phyloP scores from a whole-genome alignment of 2,329 filamentous ascomycete species.

The Alternaria tenuissima region DNA sequence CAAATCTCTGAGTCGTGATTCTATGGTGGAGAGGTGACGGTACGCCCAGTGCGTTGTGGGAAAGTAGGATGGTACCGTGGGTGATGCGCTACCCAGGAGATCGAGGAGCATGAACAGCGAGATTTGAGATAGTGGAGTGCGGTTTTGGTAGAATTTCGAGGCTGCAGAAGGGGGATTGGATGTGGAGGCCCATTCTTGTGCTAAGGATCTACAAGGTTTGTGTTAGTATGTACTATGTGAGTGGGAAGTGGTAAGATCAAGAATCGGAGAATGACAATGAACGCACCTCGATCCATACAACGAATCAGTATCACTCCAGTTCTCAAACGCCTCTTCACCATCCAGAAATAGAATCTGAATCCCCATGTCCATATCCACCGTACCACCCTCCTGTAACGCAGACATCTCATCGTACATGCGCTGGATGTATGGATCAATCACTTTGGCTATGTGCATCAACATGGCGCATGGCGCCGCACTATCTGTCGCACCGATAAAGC shows the following conservation, averaged over 20 bases:
- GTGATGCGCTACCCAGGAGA: slow-evolving; percentile 75
- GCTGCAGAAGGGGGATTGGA: slow-evolving; percentile 72
- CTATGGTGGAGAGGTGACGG: slow-evolving; percentile 74
- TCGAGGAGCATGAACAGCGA: slow-evolving; percentile 92
- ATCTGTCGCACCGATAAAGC: slow-evolving; percentile 93
- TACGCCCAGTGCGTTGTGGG: slow-evolving; percentile 94
- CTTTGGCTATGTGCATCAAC: slow-evolving; percentile 84
- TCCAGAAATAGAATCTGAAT: slow-evolving; percentile 91
- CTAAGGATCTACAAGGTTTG: slow-evolving; percentile 64
- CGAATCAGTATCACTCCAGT: slow-evolving; percentile 83
- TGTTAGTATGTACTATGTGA: background rate
- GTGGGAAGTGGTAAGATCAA: background rate
- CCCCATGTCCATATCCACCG: slow-evolving; percentile 77
- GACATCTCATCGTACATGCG: slow-evolving; percentile 82
- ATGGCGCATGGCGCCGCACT: slow-evolving; percentile 95
- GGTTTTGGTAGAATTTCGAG: slow-evolving; percentile 64
- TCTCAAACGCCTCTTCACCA: slow-evolving; percentile 89
- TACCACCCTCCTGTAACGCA: slow-evolving; percentile 59
- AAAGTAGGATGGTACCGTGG: slow-evolving; percentile 84
- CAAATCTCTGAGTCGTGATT: slow-evolving; percentile 75
- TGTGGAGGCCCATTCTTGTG: slow-evolving; percentile 79
- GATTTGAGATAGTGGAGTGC: slow-evolving; percentile 78
- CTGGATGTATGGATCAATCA: slow-evolving; percentile 79
- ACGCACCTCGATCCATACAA: slow-evolving; percentile 83
- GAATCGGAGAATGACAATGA: background rate